phyloP scores from a whole-genome alignment of 2,329 filamentous ascomycete genomes.

The Lojkania enalia region DNA sequence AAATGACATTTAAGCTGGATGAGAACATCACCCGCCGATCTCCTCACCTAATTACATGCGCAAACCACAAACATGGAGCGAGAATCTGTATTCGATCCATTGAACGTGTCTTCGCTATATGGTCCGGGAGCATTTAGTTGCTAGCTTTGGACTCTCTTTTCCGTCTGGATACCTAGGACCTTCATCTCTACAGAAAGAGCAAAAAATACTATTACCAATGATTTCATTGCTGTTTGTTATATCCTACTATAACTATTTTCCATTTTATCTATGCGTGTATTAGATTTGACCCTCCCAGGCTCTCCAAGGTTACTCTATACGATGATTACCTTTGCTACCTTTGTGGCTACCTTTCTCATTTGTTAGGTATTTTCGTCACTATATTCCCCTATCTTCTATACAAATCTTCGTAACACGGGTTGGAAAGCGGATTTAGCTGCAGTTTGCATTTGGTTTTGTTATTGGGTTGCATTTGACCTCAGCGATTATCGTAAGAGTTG shows the following conservation, averaged over 20 bases:
- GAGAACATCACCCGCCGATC: too few species aligned
- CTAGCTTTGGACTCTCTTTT: background rate
- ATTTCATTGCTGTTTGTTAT: background rate
- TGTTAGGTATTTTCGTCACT: too few species aligned
- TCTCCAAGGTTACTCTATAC: background rate
- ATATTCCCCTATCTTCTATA: too few species aligned
- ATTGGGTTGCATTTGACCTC: too few species aligned
- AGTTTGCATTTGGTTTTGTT: too few species aligned
- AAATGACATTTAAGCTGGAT: too few species aligned
- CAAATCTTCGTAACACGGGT: too few species aligned
- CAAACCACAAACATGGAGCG: too few species aligned
- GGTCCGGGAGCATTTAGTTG: background rate
- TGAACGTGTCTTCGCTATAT: background rate
- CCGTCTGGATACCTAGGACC: background rate
- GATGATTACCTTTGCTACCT: background rate
- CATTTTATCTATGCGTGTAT: background rate
- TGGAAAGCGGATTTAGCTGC: too few species aligned
- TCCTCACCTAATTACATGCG: too few species aligned
- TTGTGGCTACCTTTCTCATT: too few species aligned
- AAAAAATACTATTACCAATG: background rate
- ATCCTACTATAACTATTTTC: background rate
- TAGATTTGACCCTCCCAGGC: background rate
- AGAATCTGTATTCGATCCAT: too few species aligned
- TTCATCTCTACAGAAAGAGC: background rate
- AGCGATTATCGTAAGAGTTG: background rate